Conservation (phyloP, 2,329 filamentous ascomycete genomes). For the Fusarium sp. region DNA sequence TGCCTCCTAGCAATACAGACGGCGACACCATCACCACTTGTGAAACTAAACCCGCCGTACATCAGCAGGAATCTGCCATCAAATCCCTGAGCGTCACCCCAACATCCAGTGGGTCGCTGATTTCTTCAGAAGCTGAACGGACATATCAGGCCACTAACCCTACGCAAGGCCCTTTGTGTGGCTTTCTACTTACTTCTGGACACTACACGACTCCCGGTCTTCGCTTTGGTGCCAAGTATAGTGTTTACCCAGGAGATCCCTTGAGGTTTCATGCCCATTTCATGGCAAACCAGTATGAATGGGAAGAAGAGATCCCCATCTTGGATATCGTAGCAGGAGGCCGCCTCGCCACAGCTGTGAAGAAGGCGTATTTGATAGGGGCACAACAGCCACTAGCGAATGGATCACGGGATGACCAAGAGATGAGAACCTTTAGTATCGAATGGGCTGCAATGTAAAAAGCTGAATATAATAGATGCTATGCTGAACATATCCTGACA, state of each 20-base stretch:
- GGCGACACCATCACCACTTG: slow-evolving; percentile 30
- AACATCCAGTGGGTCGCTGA: slow-evolving; percentile 48
- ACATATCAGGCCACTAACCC: slow-evolving; percentile 24
- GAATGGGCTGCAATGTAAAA: slow-evolving; percentile 93
- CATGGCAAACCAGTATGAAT: slow-evolving; percentile 82
- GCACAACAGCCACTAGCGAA: slow-evolving; percentile 62
- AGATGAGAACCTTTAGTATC: slow-evolving; percentile 80
- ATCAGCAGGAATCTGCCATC: slow-evolving; percentile 21
- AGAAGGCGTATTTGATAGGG: slow-evolving; percentile 92
- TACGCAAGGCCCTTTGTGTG: slow-evolving; percentile 71
- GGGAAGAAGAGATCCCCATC: slow-evolving; percentile 86
- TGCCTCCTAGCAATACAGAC: slow-evolving; percentile 9
- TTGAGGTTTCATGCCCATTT: slow-evolving; percentile 97
- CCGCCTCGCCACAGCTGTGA: slow-evolving; percentile 90
- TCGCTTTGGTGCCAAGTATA: slow-evolving; percentile 93
- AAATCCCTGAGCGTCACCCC: slow-evolving; percentile 48
- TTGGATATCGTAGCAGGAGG: slow-evolving; percentile 88
- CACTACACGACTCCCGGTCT: slow-evolving; percentile 93
- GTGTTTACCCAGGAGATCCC: slow-evolving; percentile 94
- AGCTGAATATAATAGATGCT: slow-evolving; percentile 16
- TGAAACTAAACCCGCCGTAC: slow-evolving; percentile 25
- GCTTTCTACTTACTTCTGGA: slow-evolving; percentile 78
- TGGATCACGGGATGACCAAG: slow-evolving; percentile 46
- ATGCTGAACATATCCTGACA: slow-evolving; percentile 7
- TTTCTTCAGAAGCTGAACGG: slow-evolving; percentile 29